Base-by-base conservation (phyloP, 495 filamentous ascomycete species). In the Lasiosphaeria miniovina region DNA sequence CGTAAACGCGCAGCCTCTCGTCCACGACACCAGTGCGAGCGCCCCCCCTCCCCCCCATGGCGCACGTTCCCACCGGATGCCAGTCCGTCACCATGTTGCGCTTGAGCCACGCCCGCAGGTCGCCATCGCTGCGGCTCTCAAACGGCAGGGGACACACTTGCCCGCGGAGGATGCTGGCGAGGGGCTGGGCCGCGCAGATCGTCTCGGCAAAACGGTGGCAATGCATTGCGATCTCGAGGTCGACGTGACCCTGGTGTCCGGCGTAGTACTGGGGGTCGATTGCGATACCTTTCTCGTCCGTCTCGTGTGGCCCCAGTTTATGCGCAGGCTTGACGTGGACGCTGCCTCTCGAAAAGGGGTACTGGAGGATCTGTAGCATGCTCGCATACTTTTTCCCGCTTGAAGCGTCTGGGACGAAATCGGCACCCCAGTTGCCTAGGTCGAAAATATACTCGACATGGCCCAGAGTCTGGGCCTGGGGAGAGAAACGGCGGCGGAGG, bases 391-490 rank as follows among this genome's bases (percentile, higher is more conserved):
- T 77, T 58, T 80, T 83, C 8, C 67, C 71, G 0, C 48, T 52
- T 0, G 52, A 45, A 1, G 72, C 64, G n/a, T 72, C 58, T 0
- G 73, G 70, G 2, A 55, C 49, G 58, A 74, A 79, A 35, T 69
- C 71, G 14, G 77, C 70, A 43, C 68, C 77, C 76, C 79, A 80
- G 59, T 83, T 82, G 15, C 77, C 75, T 4, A 77, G 62, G 46
- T 82, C 76, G 48, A 82, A 78, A 57, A 82, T 67, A 59, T 70
- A 82, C 65, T 84, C 80, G 9, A 84, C 63, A 49, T 84, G 81
- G 6, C 81, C 80, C 1, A 77, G 66, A 0, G 63, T 57, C 6
- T 60, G 57, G 8, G 68, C 43, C 1, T 8, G 6, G 49, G 68
- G 49, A 4, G 64, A 48, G 60, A 82, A 77, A 34, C 73, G 73